Conservation (phyloP, 1,284 basidiomycete species). For the Spongispora temasekensis region DNA sequence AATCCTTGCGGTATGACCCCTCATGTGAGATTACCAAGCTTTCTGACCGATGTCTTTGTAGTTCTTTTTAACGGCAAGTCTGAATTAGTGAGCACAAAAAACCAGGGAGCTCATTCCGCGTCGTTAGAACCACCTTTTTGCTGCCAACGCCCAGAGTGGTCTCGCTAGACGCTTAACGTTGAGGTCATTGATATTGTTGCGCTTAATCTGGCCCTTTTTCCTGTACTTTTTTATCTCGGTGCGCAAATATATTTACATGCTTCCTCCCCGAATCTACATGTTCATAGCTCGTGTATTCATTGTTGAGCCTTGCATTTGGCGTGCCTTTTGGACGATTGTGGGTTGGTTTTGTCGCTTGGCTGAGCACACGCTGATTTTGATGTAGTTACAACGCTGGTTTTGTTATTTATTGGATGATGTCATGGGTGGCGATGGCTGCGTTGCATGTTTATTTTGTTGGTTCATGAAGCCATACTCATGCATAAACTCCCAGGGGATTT, state of each 20-base stretch:
- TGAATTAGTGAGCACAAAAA: no score
- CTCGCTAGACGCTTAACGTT: slow-evolving; percentile 52
- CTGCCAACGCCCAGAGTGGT: slow-evolving; percentile 43
- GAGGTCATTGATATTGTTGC: slow-evolving; percentile 54
- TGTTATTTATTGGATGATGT: slow-evolving; percentile 76
- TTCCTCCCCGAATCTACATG: slow-evolving; percentile 3
- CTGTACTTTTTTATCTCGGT: slow-evolving; percentile 66
- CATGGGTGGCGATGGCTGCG: slow-evolving; percentile 62
- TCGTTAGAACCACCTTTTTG: slow-evolving; percentile 32
- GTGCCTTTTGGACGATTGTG: slow-evolving; percentile 55
- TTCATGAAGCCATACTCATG: slow-evolving; percentile 5
- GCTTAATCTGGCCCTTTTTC: slow-evolving; percentile 53
- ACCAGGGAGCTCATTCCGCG: slow-evolving; percentile 1
- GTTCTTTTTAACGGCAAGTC: slow-evolving; percentile 43
- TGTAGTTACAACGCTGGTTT: slow-evolving; percentile 59
- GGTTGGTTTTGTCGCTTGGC: slow-evolving; percentile 7
- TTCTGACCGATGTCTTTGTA: slow-evolving; percentile 20
- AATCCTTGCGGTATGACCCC: slow-evolving; percentile 50
- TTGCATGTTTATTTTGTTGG: slow-evolving; percentile 39
- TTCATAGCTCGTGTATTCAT: slow-evolving; percentile 52
- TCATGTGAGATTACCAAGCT: slow-evolving; percentile 36
- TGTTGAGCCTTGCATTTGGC: slow-evolving; percentile 68
- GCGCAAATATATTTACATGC: slow-evolving; percentile 18
- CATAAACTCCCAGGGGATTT: slow-evolving; percentile 49
- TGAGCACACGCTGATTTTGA: slow-evolving; percentile 3